phyloP scores from a whole-genome alignment of 2,329 filamentous ascomycete species.

The Allantophomopsis lycopodina region DNA sequence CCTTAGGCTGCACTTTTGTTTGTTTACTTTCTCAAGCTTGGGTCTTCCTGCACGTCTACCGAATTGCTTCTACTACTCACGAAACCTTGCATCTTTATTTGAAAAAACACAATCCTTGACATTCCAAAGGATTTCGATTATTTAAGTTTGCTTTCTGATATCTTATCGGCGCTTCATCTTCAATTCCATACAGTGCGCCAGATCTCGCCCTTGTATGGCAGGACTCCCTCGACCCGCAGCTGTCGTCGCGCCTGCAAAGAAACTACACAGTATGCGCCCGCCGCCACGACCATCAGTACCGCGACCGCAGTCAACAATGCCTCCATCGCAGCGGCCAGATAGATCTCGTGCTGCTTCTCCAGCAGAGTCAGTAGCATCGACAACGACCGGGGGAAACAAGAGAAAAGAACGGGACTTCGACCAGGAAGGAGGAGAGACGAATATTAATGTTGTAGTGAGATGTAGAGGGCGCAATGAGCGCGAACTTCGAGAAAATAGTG shows the following conservation, averaged over 20 bases:
- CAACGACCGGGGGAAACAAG: slow-evolving; percentile 48
- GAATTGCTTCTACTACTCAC: too few species aligned
- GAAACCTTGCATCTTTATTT: too few species aligned
- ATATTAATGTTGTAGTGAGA: slow-evolving; percentile 93
- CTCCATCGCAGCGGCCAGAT: slow-evolving; percentile 9
- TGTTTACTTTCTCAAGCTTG: too few species aligned
- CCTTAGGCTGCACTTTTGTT: too few species aligned
- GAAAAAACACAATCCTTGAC: too few species aligned
- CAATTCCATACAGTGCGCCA: too few species aligned
- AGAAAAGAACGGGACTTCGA: slow-evolving; percentile 83
- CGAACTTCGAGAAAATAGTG: slow-evolving; percentile 88
- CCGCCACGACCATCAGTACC: slow-evolving; percentile 37
- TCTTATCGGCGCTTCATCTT: too few species aligned
- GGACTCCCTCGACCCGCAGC: slow-evolving; percentile 33
- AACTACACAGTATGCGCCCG: slow-evolving; percentile 31
- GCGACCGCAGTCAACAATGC: slow-evolving; percentile 29
- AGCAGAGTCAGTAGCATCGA: slow-evolving; percentile 52
- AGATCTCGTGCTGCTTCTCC: slow-evolving; percentile 38
- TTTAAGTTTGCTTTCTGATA: too few species aligned
- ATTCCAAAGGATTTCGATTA: too few species aligned
- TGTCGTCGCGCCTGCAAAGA: slow-evolving; percentile 30
- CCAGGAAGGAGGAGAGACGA: slow-evolving; percentile 68
- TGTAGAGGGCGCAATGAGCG: slow-evolving; percentile 87
- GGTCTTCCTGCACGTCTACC: too few species aligned
- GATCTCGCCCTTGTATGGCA: slow-evolving; percentile 27